Evolutionary conservation across 1,284 basidiomycete genomes (phyloP).

Genomic region (Coriolopsis trogii): DNA sequence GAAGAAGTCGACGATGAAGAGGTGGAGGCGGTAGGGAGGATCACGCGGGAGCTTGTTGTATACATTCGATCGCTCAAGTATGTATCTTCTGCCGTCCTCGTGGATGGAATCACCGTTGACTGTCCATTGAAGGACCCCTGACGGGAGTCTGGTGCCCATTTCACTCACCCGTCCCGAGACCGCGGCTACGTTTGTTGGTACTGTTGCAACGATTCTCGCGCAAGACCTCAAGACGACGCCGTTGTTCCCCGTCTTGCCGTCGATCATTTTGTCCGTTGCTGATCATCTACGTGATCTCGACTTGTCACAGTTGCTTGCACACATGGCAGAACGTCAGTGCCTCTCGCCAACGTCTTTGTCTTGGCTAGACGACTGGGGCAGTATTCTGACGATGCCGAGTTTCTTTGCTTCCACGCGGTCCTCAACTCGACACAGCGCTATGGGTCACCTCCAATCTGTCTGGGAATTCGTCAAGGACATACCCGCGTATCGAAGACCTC

Average conservation of each 20-base stretch:
- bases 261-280: conserved; percentile 62
- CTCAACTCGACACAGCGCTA: conserved; percentile 56
- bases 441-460: conserved; percentile 56
- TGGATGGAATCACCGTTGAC: not conserved
- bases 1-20: conserved; percentile 66
- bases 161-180: conserved; percentile 54
- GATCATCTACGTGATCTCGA: conserved; percentile 66
- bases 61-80: conserved; percentile 62
- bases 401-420: conserved; percentile 51
- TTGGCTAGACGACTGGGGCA: conserved; percentile 70
- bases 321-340: conserved; percentile 66
- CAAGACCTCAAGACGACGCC: conserved; percentile 56
- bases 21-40: conserved; percentile 60
- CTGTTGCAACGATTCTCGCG: conserved; percentile 59
- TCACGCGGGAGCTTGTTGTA: conserved; percentile 55
- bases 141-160: conserved; percentile 55
- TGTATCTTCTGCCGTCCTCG: conserved; percentile 24
- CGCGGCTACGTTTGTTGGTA: conserved; percentile 59
- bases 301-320: conserved; percentile 56
- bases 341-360: conserved; percentile 68
- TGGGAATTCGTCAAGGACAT: conserved; percentile 72
- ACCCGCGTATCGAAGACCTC: conserved; percentile 59
- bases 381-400: conserved; percentile 52
- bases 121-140: conserved; percentile 45
- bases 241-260: conserved; percentile 62